Percentiles rank a stretch among this genome's conserved stretches.
Evolutionary conservation across 345 rosid species (phyloP).

Genomic region (Populus simonii): DNA sequence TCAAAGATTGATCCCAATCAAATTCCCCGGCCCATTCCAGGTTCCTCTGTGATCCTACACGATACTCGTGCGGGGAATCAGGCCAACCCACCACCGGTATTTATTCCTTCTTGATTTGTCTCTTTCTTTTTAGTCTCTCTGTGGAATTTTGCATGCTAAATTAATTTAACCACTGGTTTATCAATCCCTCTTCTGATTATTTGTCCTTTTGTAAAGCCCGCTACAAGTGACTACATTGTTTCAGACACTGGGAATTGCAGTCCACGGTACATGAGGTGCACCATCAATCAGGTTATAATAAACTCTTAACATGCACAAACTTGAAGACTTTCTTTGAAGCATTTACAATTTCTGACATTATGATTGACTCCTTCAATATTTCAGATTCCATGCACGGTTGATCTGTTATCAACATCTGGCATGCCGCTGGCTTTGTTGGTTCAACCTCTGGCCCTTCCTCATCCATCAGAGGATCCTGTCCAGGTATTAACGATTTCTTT

Average conservation of each 20-base stretch:
- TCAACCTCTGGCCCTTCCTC: constrained; percentile 94
- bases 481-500: constrained; percentile 46
- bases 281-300: constrained; percentile 78
- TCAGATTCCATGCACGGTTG: constrained; percentile 93
- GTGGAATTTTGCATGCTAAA: constrained; percentile 1
- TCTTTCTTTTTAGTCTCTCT: neutral
- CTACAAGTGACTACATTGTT: constrained; percentile 79
- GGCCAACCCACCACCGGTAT: constrained; percentile 92
- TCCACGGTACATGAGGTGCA: constrained; percentile 98
- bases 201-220: constrained; percentile 62
- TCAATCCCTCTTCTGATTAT: constrained; percentile 14
- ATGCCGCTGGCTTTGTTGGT: constrained; percentile 92
- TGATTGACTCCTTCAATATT: neutral
- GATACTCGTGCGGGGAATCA: constrained; percentile 88
- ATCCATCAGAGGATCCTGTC: constrained; percentile 93
- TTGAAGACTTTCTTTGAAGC: neutral
- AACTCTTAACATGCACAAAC: constrained; percentile 14
- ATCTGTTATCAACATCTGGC: constrained; percentile 88
- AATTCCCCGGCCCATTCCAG: constrained; percentile 90
- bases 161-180: constrained; percentile 7
- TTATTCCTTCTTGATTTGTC: constrained; percentile 8
- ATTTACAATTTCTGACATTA: neutral
- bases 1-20: constrained; percentile 94
- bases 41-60: constrained; percentile 56
- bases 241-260: constrained; percentile 94